Percentiles rank a stretch among this genome's conserved stretches.
Evolutionary conservation across 345 rosid genomes (phyloP).

Genomic region (Erucastrum elatum): DNA sequence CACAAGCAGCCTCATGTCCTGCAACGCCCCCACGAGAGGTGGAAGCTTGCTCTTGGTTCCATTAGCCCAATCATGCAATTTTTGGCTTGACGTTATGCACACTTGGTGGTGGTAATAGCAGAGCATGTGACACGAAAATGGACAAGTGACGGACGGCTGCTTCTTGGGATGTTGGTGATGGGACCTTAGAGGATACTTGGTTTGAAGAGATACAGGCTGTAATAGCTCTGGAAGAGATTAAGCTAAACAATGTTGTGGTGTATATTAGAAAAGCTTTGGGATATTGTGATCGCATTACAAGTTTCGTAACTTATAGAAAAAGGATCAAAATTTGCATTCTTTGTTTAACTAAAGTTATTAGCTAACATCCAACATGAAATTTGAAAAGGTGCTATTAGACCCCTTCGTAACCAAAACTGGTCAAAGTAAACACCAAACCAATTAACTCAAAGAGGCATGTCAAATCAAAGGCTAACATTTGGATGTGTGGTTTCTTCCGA

Average conservation of each 20-base stretch:
- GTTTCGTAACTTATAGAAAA: not conserved
- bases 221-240: not conserved
- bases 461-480: not conserved
- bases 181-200: too few relatives aligned
- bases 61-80: too few relatives aligned
- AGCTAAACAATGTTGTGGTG: slow-evolving; percentile 34
- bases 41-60: too few relatives aligned
- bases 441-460: too few relatives aligned
- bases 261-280: slow-evolving; percentile 46
- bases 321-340: not conserved
- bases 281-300: slow-evolving; percentile 24
- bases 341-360: not conserved
- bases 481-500: slow-evolving; percentile 45
- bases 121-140: too few relatives aligned
- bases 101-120: too few relatives aligned
- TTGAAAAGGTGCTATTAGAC: not conserved
- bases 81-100: too few relatives aligned
- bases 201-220: too few relatives aligned
- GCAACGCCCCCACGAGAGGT: too few relatives aligned
- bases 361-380: not conserved
- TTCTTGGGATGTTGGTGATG: too few relatives aligned
- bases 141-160: too few relatives aligned
- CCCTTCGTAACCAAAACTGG: not conserved
- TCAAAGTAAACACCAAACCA: not conserved
- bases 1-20: too few relatives aligned